A percentile compares a stretch with the other conserved stretches of the same genome.
phyloP scores from a whole-genome alignment of 106 monocot species.

The Iris macrosiphon region DNA sequence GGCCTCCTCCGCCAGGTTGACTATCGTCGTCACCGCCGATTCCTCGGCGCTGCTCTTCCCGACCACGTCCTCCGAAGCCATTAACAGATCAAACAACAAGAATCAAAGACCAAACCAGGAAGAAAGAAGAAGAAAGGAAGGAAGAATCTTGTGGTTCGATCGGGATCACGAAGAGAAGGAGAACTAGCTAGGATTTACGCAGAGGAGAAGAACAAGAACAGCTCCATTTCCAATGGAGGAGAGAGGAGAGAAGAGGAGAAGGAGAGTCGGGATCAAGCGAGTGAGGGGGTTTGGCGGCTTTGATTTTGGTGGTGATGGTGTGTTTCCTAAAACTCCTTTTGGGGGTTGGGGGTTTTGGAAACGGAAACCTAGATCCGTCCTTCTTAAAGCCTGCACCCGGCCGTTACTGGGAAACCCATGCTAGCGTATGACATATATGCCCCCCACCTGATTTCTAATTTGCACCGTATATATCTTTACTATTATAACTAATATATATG shows the following conservation, averaged over 20 bases:
- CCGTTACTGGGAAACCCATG: neutral
- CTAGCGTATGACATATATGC: neutral
- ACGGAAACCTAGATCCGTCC: slow-evolving; percentile 20
- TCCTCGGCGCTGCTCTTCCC: slow-evolving; percentile 81
- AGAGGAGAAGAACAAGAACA: neutral
- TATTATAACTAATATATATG: no score
- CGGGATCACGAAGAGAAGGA: neutral
- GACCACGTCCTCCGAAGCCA: neutral
- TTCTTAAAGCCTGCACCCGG: neutral
- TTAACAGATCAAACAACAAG: neutral
- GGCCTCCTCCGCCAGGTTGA: slow-evolving; percentile 96
- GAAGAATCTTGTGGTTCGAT: no score
- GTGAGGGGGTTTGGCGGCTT: neutral
- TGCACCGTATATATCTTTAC: no score
- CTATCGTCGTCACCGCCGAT: slow-evolving; percentile 84
- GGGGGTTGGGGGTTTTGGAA: neutral
- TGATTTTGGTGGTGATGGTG: neutral
- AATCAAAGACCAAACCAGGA: no score
- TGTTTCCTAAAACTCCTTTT: neutral
- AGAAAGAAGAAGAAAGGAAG: no score
- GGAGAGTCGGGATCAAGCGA: neutral
- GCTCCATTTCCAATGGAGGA: neutral
- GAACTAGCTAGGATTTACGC: neutral
- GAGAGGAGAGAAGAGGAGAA: neutral
- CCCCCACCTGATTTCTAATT: no score